phyloP scores from a whole-genome alignment of 2,329 filamentous ascomycete species.

The Colletotrichum magnum region DNA sequence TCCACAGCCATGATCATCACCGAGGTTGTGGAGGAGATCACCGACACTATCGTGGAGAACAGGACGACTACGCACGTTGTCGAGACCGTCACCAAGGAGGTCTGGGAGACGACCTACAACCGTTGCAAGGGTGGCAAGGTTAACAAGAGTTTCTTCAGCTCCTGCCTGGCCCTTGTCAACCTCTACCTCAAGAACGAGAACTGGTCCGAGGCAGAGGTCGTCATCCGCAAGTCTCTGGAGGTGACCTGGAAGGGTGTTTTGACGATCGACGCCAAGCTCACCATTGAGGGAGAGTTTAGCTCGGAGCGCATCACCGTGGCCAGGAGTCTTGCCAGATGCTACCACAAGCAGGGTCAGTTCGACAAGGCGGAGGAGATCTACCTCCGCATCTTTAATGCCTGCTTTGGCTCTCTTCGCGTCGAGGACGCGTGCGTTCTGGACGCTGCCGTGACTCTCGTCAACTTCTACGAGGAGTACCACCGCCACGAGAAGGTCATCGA shows the following conservation, averaged over 20 bases:
- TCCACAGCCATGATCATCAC: constrained; percentile 54
- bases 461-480: constrained; percentile 48
- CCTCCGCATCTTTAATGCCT: constrained; percentile 54
- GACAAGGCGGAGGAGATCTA: constrained; percentile 55
- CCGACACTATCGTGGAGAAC: constrained; percentile 49
- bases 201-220: constrained; percentile 53
- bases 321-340: constrained; percentile 52
- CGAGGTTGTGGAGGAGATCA: constrained; percentile 56
- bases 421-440: constrained; percentile 50
- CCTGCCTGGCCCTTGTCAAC: constrained; percentile 52
- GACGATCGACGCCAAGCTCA: constrained; percentile 47
- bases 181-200: constrained; percentile 49
- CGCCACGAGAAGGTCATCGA: constrained; percentile 54
- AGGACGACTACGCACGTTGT: constrained; percentile 53
- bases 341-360: constrained; percentile 52
- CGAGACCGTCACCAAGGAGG: constrained; percentile 51
- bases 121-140: constrained; percentile 52
- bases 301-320: constrained; percentile 52
- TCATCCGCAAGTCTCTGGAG: constrained; percentile 53
- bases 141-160: constrained; percentile 52
- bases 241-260: constrained; percentile 56
- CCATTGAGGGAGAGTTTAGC: constrained; percentile 49
- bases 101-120: constrained; percentile 53
- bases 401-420: constrained; percentile 47
- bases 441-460: constrained; percentile 48